These are phyloP conservation scores for Fraxinus angustifolia DNA, from an alignment of 305 asterid genomes.

Conservation along the genomic window DNA sequence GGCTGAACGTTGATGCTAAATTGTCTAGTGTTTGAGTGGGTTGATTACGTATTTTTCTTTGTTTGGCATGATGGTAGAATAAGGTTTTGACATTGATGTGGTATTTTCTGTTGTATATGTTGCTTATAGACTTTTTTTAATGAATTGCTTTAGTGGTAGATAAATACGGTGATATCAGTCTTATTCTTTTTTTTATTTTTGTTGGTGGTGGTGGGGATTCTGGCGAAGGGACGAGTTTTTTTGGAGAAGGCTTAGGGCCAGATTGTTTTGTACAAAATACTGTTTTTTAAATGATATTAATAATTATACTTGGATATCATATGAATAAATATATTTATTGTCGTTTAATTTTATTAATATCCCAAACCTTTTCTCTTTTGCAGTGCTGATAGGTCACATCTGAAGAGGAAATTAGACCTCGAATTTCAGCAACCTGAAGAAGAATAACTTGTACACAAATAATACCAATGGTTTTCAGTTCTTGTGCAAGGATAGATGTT, in stretches of 20 bases:
- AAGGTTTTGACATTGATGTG: background rate
- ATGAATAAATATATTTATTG: background rate
- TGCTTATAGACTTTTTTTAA: background rate
- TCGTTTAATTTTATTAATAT: background rate
- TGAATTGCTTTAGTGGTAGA: background rate
- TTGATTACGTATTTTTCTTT: background rate
- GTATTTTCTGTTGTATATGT: background rate
- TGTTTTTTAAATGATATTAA: background rate
- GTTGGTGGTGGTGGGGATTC: background rate
- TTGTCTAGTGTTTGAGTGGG: background rate
- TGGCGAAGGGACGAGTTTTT: background rate
- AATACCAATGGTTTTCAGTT: background rate
- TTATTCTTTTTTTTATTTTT: background rate
- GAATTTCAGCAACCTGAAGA: constrained; percentile 82
- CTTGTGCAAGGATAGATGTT: background rate
- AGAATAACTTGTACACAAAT: constrained; percentile 25
- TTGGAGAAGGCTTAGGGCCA: background rate
- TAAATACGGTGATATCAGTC: background rate
- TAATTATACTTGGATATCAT: background rate
- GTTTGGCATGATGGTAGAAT: background rate
- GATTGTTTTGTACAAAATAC: background rate
- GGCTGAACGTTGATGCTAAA: background rate
- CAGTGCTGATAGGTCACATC: constrained; percentile 92
- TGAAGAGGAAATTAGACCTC: constrained; percentile 89
- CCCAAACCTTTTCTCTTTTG: constrained; percentile 14